Base-by-base conservation (phyloP, 2,329 filamentous ascomycete genomes). In the Geosmithia flava region DNA sequence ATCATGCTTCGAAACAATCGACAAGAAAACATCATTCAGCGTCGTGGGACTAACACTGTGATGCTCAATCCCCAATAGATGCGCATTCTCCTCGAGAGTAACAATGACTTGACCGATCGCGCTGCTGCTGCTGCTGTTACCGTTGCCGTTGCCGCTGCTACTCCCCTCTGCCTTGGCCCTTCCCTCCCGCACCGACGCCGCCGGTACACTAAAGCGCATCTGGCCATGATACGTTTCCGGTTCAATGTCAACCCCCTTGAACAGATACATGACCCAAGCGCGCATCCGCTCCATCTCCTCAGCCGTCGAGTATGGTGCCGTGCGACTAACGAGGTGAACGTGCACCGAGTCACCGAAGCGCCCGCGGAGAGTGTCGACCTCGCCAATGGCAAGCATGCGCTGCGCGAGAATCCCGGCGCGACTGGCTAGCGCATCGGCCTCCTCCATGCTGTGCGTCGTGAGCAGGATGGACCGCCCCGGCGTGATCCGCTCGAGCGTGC, bases 1-100 rank as follows among this genome's bases (percentile, higher is more conserved):
- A 61, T 89, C 80, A 61, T 94, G 85, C 62, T 80, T 77, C 2
- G 83, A 82, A 0, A 95, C 88, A 60, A 94, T 89, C 23, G 74
- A 76, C 62, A 95, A 64, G 62, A 95, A 95, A 0, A 94, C 87
- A 63, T 94, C 85, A 60, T 94, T 88, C 42, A 94, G 67, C n/a
- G 86, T 91, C 20, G 87, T 90, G 39, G 86, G 85, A 48, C 78
- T 83, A 53, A 93, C 85, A 44, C 81, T 85, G 62, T 88, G 93
- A 61, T 91, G 86, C 63, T 87, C 83, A 48, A 94, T 74, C 0
- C 85, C 85, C 40, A 93, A 59, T 5, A 66, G 65, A 27, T 79
- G 69, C 54, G 81, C 83, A 50, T 80, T 71, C 53, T 78, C 75
- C 63, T 94, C 87, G 1, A 93, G 69, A 45, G 80, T 59, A 16